These are phyloP conservation scores for Raphanus raphanistrum DNA, from an alignment of 345 rosid species.

Conservation along the genomic window DNA sequence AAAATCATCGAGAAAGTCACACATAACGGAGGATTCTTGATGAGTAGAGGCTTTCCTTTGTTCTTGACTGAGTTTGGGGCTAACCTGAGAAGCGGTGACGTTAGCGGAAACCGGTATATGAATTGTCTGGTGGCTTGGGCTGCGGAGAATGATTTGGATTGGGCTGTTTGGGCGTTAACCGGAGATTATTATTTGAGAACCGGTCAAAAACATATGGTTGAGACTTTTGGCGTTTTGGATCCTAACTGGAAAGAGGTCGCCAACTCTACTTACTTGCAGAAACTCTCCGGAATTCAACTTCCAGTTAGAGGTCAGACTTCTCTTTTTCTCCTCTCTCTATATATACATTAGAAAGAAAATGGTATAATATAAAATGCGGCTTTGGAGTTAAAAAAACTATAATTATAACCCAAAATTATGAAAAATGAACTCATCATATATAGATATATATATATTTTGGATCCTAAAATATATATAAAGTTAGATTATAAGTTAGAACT, in stretches of 20 bases:
- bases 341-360: neutral
- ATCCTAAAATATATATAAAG: too few species aligned
- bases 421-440: too few species aligned
- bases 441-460: too few species aligned
- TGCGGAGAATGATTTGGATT: slow-evolving; percentile 78
- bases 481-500: too few species aligned
- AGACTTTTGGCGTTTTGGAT: slow-evolving; percentile 60
- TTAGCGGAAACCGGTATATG: slow-evolving; percentile 66
- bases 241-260: slow-evolving; percentile 57
- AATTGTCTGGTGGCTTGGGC: slow-evolving; percentile 66
- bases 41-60: slow-evolving; percentile 64
- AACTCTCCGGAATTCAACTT: neutral
- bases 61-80: slow-evolving; percentile 70
- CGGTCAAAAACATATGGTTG: slow-evolving; percentile 56
- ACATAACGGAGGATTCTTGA: slow-evolving; percentile 57
- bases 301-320: slow-evolving; percentile 55
- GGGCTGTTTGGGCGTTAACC: slow-evolving; percentile 77
- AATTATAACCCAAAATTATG: too few species aligned
- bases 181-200: slow-evolving; percentile 76
- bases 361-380: neutral
- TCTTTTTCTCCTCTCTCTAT: too few species aligned
- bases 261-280: slow-evolving; percentile 53
- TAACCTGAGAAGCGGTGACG: slow-evolving; percentile 60
- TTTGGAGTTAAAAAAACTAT: neutral
- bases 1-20: slow-evolving; percentile 37